Percentiles rank a stretch among this genome's conserved stretches.
phyloP scores from a whole-genome alignment of 2,329 filamentous ascomycete genomes.

The Orbilia brochopaga region DNA sequence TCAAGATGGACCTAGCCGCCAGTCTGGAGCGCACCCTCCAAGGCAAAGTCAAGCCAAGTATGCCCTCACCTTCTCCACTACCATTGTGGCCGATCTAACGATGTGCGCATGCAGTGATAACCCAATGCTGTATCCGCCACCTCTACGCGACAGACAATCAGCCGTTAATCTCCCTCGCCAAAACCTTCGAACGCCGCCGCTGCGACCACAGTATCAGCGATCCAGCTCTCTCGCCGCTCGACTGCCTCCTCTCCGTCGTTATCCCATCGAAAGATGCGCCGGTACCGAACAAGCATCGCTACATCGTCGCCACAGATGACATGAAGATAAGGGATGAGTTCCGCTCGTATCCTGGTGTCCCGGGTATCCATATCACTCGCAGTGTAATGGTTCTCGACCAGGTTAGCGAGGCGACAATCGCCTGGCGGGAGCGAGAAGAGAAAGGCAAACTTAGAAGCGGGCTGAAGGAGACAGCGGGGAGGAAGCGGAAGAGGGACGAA shows the following conservation, averaged over 20 bases:
- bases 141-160: conserved; percentile 68
- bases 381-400: conserved; percentile 81
- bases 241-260: conserved; percentile 76
- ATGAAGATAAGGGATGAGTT: conserved; percentile 68
- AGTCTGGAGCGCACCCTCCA: conserved; percentile 82
- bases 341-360: conserved; percentile 72
- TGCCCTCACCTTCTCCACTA: conserved; percentile 53
- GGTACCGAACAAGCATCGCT: conserved; percentile 72
- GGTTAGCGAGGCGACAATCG: conserved; percentile 72
- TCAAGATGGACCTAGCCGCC: conserved; percentile 85
- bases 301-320: conserved; percentile 78
- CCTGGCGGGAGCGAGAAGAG: conserved; percentile 72
- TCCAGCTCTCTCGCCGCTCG: conserved; percentile 70
- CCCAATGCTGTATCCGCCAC: conserved; percentile 79
- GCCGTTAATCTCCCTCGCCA: conserved; percentile 74
- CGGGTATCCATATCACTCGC: conserved; percentile 77
- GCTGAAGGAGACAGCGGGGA: conserved; percentile 62
- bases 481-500: conserved; percentile 47
- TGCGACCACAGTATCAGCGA: conserved; percentile 80
- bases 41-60: conserved; percentile 81
- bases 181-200: conserved; percentile 74
- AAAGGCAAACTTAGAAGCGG: conserved; percentile 75
- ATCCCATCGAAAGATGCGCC: conserved; percentile 68
- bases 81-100: conserved; percentile 35
- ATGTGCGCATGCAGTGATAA: conserved; percentile 65